phyloP scores from a whole-genome alignment of 2,329 filamentous ascomycete genomes.

The Sporothrix humicola region DNA sequence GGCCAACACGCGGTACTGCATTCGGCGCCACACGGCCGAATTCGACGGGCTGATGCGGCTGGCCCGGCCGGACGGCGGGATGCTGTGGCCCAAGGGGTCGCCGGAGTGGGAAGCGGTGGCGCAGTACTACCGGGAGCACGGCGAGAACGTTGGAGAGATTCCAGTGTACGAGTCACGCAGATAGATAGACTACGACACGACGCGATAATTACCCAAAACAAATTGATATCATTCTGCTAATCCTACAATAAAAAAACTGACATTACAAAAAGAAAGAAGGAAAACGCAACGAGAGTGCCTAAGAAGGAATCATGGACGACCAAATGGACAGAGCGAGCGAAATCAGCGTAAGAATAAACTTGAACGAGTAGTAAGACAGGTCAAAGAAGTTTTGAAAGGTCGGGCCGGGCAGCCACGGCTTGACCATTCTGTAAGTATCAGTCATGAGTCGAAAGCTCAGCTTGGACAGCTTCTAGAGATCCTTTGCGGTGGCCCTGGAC shows the following conservation, averaged over 20 bases:
- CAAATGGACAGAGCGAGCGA: background rate
- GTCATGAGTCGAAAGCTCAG: background rate
- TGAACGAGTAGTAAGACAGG: background rate
- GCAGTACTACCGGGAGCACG: slow-evolving; percentile 13
- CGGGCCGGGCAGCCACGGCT: background rate
- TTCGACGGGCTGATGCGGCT: background rate
- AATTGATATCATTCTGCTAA: slow-evolving; percentile 9
- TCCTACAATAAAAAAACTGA: background rate
- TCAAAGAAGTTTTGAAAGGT: background rate
- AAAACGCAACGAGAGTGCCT: too few species aligned
- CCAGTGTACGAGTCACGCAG: background rate
- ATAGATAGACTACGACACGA: too few species aligned
- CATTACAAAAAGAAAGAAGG: background rate
- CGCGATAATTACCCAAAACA: background rate
- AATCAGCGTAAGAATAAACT: background rate
- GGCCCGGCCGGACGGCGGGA: background rate
- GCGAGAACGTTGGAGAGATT: background rate
- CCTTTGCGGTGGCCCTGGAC: background rate
- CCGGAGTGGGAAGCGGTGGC: slow-evolving; percentile 16
- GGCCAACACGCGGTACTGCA: slow-evolving; percentile 6
- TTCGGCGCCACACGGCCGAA: background rate
- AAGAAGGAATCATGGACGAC: background rate
- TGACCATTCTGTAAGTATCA: background rate
- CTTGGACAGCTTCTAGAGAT: background rate
- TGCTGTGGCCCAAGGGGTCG: slow-evolving; percentile 6